Evolutionary conservation across 2,329 filamentous ascomycete genomes (phyloP), one percentile per base, ranked within the genome.

Genomic region (Basipetospora chlamydospora): DNA sequence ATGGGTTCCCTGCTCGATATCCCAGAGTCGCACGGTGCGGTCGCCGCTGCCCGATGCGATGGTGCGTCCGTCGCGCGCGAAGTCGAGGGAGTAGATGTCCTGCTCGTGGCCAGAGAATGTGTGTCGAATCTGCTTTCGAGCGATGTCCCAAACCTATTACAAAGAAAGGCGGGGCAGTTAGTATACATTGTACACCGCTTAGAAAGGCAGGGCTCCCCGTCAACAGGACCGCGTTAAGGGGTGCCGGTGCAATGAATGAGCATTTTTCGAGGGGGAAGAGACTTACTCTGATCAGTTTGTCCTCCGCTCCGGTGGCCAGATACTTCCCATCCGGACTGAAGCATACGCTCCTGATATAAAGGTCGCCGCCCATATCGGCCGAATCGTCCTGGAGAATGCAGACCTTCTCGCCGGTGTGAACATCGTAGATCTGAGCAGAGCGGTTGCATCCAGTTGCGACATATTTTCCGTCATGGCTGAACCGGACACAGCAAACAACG

Each of bases 371-470:
- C 48, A 87, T 77, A 46, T 92, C 85, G 31, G 86, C 83, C 31
- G 70, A 80, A 47, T 88, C 81, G 49, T 98, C 90, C 56, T 94
- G 85, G 23, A 96, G 66, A 41, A 90, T 80, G 46, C 84, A 90
- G 37, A 96, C 77, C 56, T 88, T 90, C 47, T 84, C 75, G 39
- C 90, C 90, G 12, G 75, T 81, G 49, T 75, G 70, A 28, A 96
- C 88, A 46, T 98, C 90, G 57, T 90, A 98, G 49, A 98, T 98
- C 59, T 96, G 88, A n/a, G 90, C 90, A n/a, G 86, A 94, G 44
- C 87, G 71, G 59, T 98, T 98, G 67, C 90, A 96, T 29, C 90
- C 90, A 5, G 90, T 98, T 6, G 90, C 90, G 38, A 98, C 82
- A 48, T 84, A 95, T 53, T 93, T 87, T 47, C 90, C 90, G 52